Conservation (phyloP, 306 rosid genomes). For the Carpinus viminea region DNA sequence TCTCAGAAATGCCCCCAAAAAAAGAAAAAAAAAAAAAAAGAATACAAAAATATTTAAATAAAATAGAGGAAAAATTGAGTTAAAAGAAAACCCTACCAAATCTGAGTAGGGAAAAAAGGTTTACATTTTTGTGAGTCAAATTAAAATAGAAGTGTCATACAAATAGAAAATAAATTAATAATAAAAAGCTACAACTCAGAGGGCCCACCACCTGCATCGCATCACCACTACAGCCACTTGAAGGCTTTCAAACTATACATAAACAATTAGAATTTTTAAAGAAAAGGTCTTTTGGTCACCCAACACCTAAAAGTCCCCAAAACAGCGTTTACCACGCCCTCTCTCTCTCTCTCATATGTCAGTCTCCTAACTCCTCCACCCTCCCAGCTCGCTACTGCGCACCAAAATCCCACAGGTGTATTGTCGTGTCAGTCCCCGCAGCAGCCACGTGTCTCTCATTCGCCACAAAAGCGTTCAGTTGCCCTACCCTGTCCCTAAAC, state of each 20-base stretch:
- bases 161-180: background rate
- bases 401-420: slow-evolving; percentile 81
- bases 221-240: too few species aligned
- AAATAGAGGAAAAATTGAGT: too few species aligned
- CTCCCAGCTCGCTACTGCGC: slow-evolving; percentile 24
- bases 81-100: background rate
- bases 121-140: background rate
- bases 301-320: slow-evolving; percentile 18
- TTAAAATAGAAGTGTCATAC: background rate
- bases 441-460: slow-evolving; percentile 69
- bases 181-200: background rate
- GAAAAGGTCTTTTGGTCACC: too few species aligned
- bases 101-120: background rate
- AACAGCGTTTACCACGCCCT: slow-evolving; percentile 30
- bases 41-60: too few species aligned
- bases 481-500: slow-evolving; percentile 29
- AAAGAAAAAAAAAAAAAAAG: too few species aligned
- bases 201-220: too few species aligned
- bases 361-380: background rate
- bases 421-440: slow-evolving; percentile 22
- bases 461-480: slow-evolving; percentile 46
- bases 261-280: background rate
- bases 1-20: too few species aligned
- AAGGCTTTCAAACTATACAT: background rate
- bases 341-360: background rate